These are phyloP conservation scores for Solanum rostratum DNA, from an alignment of 257 asterid genomes.

Conservation along the genomic window DNA sequence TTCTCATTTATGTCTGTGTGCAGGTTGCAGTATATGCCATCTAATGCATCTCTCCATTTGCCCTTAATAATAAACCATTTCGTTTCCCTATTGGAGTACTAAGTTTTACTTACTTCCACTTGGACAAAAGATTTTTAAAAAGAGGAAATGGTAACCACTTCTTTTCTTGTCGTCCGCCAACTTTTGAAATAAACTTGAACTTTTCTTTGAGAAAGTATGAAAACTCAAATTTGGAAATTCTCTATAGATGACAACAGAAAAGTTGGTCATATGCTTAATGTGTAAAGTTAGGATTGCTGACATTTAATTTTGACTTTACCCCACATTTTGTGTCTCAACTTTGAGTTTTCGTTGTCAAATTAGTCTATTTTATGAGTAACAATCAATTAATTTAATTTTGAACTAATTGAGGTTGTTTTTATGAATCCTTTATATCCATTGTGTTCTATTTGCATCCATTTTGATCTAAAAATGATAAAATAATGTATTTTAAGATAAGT, in stretches of 20 bases:
- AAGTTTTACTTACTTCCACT: background rate
- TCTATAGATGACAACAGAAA: background rate
- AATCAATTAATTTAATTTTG: background rate
- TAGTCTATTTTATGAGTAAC: background rate
- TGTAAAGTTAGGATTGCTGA: background rate
- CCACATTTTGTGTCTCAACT: background rate
- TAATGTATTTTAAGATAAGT: background rate
- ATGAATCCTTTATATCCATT: background rate
- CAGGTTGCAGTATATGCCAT: background rate
- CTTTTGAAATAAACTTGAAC: background rate
- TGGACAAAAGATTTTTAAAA: background rate
- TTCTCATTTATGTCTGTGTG: background rate
- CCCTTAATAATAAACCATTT: background rate
- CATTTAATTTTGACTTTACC: background rate
- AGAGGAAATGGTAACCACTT: background rate
- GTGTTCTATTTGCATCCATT: background rate
- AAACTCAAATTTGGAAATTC: background rate
- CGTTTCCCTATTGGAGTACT: background rate
- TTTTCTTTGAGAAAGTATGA: background rate
- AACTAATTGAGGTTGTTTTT: background rate
- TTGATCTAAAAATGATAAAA: background rate
- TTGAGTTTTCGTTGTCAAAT: background rate
- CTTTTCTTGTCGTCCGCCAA: background rate
- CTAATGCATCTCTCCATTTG: background rate
- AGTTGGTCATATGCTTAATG: background rate